Evolutionary conservation across 2,329 filamentous ascomycete species (phyloP).

Genomic region (Trichoderma sp.): DNA sequence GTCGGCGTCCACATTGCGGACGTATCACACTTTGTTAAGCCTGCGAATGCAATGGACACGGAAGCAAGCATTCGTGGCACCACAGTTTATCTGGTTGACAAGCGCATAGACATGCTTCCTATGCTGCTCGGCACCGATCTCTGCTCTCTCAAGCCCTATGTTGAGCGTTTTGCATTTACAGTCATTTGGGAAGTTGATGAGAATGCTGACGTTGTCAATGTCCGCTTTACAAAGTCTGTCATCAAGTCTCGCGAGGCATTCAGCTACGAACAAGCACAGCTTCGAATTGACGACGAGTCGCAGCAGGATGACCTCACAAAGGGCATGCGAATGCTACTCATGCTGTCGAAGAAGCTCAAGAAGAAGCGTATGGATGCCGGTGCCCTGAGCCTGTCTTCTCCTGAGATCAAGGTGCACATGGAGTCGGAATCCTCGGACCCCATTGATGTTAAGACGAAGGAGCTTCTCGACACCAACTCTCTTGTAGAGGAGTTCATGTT

Average conservation of each 20-base stretch:
- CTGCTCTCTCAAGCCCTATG: conserved; percentile 94
- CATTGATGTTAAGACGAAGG: conserved; percentile 93
- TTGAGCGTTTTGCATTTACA: conserved; percentile 90
- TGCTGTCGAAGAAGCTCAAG: conserved; percentile 88
- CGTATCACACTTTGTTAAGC: conserved; percentile 98
- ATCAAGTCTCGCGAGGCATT: conserved; percentile 97
- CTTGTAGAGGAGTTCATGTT: conserved; percentile 99
- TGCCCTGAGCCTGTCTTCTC: conserved; percentile 92
- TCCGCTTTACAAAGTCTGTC: conserved; percentile 95
- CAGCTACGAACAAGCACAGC: conserved; percentile 94
- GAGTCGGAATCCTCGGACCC: conserved; percentile 96
- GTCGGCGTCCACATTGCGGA: conserved; percentile 98
- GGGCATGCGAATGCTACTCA: conserved; percentile 83
- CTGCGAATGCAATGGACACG: conserved; percentile 94
- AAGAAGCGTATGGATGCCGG: conserved; percentile 97
- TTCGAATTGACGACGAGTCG: conserved; percentile 85
- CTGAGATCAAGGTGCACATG: conserved; percentile 93
- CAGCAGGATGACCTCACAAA: conserved; percentile 87
- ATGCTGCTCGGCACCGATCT: conserved; percentile 94
- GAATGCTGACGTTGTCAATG: conserved; percentile 79
- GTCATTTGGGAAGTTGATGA: conserved; percentile 85
- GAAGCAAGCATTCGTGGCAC: conserved; percentile 94
- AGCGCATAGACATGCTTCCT: conserved; percentile 99
- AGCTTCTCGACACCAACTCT: conserved; percentile 92
- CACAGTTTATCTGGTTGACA: conserved; percentile 96